phyloP scores from a whole-genome alignment of 1,284 basidiomycete genomes.

The Cryptococcus deneoformans region DNA sequence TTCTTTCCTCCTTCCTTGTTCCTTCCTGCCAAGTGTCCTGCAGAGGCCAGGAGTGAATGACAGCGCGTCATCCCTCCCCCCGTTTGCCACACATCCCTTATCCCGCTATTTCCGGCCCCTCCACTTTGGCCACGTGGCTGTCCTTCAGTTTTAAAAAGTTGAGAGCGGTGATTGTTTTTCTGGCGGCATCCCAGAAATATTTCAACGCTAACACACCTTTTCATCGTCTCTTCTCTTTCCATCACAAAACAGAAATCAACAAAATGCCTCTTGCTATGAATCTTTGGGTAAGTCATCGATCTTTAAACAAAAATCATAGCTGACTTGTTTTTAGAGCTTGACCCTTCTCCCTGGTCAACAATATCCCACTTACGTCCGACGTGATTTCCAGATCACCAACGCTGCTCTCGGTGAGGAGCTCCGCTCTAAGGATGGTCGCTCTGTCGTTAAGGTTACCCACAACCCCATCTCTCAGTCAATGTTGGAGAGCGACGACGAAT shows the following conservation, averaged over 20 bases:
- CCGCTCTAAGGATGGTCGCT: conserved; percentile 62
- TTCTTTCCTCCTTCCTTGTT: no score
- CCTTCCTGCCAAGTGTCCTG: no score
- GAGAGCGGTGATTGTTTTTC: not conserved
- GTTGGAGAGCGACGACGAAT: conserved; percentile 57
- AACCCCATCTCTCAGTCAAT: conserved; percentile 42
- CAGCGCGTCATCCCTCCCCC: no score
- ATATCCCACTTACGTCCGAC: conserved; percentile 61
- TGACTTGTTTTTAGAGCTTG: conserved; percentile 2
- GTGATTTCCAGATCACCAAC: conserved; percentile 79
- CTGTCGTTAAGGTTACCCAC: conserved; percentile 77
- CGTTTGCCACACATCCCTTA: not conserved
- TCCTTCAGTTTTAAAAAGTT: not conserved
- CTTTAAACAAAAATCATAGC: not conserved
- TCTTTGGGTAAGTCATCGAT: conserved; percentile 35
- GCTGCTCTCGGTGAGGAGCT: conserved; percentile 74
- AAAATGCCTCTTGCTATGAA: conserved; percentile 45
- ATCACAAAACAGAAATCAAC: conserved; percentile 5
- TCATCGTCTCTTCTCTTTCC: conserved; percentile 1
- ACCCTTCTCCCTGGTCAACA: conserved; percentile 58
- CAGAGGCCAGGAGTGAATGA: no score
- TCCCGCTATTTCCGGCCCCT: not conserved
- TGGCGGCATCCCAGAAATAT: not conserved
- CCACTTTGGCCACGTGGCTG: not conserved
- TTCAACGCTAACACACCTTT: not conserved